Evolutionary conservation across 306 rosid species (phyloP).

Genomic region (Castanea mollissima): DNA sequence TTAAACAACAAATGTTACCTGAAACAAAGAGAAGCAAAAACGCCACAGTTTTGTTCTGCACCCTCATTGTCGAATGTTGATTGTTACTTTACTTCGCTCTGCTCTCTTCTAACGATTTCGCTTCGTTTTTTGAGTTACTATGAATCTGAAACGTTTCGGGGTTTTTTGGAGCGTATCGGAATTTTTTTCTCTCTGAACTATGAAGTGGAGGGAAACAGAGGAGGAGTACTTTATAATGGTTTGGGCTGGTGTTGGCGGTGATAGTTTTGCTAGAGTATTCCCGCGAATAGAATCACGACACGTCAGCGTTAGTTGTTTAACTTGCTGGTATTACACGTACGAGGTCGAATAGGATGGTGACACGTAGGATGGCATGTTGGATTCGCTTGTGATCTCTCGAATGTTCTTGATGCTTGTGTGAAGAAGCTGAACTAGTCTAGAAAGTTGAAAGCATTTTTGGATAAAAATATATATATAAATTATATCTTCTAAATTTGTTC

Average conservation of each 20-base stretch:
- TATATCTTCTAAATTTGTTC: too few relatives aligned
- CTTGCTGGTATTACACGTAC: not conserved
- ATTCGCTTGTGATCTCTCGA: not conserved
- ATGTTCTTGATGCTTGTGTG: conserved; percentile 22
- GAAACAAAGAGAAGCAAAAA: conserved; percentile 36
- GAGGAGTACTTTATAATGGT: not conserved
- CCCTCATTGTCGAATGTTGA: not conserved
- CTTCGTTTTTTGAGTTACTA: not conserved
- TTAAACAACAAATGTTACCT: conserved; percentile 11
- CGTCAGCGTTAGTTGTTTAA: not conserved
- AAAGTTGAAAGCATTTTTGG: not conserved
- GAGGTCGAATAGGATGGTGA: not conserved
- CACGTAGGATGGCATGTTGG: not conserved
- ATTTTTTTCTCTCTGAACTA: not conserved
- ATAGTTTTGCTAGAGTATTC: not conserved
- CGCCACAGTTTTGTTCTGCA: conserved; percentile 25
- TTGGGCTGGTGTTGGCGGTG: not conserved
- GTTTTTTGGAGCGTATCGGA: not conserved
- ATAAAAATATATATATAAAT: too few relatives aligned
- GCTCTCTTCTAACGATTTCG: not conserved
- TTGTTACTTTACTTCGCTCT: not conserved
- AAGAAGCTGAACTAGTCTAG: not conserved
- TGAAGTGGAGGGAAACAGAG: not conserved
- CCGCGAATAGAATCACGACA: not conserved
- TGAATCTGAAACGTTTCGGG: not conserved